These are phyloP conservation scores for Boletus subcaerulescens DNA, from an alignment of 768 basidiomycete genomes.

Conservation along the genomic window DNA sequence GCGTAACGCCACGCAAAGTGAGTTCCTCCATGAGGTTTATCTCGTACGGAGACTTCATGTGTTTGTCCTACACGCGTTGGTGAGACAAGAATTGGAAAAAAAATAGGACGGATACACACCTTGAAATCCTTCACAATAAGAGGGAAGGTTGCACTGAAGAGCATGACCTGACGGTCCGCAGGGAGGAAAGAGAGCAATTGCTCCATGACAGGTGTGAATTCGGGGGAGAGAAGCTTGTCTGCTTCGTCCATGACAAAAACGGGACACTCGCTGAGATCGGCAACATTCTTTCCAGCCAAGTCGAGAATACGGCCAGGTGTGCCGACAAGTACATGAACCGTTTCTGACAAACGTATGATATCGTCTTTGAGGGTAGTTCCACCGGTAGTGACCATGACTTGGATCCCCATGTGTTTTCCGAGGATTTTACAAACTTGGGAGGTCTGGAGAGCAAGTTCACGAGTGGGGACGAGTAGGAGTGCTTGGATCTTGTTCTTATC, in stretches of 20 bases:
- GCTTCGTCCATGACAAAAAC: conserved; percentile 99
- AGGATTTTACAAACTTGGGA: conserved; percentile 98
- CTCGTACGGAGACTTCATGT: conserved; percentile 94
- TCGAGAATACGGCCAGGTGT: conserved; percentile 97
- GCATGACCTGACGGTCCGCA: conserved; percentile 89
- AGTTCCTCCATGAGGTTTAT: conserved; percentile 99
- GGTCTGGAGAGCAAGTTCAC: conserved; percentile 96
- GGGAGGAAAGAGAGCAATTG: conserved; percentile 87
- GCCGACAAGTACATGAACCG: conserved; percentile 94
- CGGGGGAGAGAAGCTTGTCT: conserved; percentile 94
- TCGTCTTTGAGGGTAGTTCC: conserved; percentile 98
- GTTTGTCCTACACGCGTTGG: conserved; percentile 66
- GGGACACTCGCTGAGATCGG: conserved; percentile 90
- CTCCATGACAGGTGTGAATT: conserved; percentile 99
- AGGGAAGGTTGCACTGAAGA: conserved; percentile 99
- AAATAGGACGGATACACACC: conserved; percentile 38
- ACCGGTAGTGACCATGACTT: conserved; percentile 99
- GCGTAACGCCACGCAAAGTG: conserved; percentile 95
- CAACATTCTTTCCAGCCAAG: conserved; percentile 87
- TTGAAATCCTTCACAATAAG: conserved; percentile 99
- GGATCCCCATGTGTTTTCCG: conserved; percentile 91
- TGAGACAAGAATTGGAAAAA: conserved; percentile 2
- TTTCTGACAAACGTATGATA: conserved; percentile 85
- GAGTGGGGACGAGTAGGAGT: conserved; percentile 95
- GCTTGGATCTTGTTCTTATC: conserved; percentile 89